Percentiles rank a stretch among this genome's conserved stretches.
phyloP scores from a whole-genome alignment of 2,329 filamentous ascomycete genomes.

The Sporothrix humicola region DNA sequence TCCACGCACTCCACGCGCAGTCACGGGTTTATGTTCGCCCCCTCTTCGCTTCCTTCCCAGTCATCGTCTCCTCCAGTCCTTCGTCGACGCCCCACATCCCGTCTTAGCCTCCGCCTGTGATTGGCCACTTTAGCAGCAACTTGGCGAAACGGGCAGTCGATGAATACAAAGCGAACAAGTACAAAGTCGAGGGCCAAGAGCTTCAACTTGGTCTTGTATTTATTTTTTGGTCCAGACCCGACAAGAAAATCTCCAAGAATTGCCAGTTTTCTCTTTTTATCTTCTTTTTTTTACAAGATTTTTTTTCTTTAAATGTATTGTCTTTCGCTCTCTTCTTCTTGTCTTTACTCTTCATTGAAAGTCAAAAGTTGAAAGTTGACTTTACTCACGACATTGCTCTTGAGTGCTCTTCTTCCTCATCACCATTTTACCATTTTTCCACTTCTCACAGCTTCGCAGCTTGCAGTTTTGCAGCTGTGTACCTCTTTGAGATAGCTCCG shows the following conservation, averaged over 20 bases:
- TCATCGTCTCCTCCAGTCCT: not conserved
- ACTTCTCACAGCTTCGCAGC: too few species aligned
- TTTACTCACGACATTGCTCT: too few species aligned
- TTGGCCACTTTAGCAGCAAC: conserved; percentile 29
- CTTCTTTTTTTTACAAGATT: not conserved
- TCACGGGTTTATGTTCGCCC: not conserved
- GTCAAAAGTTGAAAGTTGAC: too few species aligned
- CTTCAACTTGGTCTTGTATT: not conserved
- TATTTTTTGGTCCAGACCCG: not conserved
- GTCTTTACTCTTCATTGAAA: too few species aligned
- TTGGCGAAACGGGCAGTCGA: not conserved
- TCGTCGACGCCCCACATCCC: not conserved
- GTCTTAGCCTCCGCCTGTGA: conserved; percentile 1
- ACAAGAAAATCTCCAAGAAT: too few species aligned
- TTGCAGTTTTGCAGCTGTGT: too few species aligned
- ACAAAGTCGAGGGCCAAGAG: not conserved
- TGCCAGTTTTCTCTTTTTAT: not conserved
- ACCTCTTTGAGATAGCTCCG: too few species aligned
- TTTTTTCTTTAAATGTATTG: too few species aligned
- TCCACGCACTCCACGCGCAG: too few species aligned
- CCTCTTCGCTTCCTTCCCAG: not conserved
- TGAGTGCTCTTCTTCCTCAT: too few species aligned
- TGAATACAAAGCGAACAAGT: not conserved
- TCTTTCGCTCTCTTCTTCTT: too few species aligned
- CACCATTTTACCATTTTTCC: too few species aligned